Conservation (phyloP, 257 asterid species). For the Paulownia fortunei region DNA sequence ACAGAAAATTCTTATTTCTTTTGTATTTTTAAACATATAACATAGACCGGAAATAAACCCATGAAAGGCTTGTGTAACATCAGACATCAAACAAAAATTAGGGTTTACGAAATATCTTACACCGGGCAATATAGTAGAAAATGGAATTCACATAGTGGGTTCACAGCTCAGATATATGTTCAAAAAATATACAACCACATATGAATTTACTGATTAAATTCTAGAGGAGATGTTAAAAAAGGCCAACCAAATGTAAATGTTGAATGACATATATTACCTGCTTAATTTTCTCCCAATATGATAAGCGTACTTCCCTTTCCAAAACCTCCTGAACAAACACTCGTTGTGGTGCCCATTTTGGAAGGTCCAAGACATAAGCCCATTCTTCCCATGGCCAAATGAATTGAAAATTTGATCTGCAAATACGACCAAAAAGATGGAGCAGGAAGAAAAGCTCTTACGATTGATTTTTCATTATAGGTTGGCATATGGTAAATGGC, state of each 20-base stretch:
- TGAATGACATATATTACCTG: slow-evolving; percentile 57
- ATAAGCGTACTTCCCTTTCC: slow-evolving; percentile 97
- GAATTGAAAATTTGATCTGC: slow-evolving; percentile 96
- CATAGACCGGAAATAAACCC: neutral
- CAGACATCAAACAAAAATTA: neutral
- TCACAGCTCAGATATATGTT: slow-evolving; percentile 11
- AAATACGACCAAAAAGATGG: slow-evolving; percentile 23
- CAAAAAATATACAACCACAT: neutral
- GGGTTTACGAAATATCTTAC: neutral
- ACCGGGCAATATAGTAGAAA: neutral
- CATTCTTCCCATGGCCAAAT: slow-evolving; percentile 99
- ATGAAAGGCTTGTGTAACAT: neutral
- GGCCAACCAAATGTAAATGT: slow-evolving; percentile 13
- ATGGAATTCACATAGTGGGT: neutral
- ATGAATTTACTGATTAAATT: neutral
- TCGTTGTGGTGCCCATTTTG: slow-evolving; percentile 98
- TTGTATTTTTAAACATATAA: neutral
- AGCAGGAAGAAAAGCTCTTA: slow-evolving; percentile 12
- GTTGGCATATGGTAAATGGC: slow-evolving; percentile 13
- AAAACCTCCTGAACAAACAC: slow-evolving; percentile 96
- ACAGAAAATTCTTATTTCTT: too few relatives aligned
- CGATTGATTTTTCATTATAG: neutral
- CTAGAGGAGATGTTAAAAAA: neutral
- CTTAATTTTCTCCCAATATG: slow-evolving; percentile 96
- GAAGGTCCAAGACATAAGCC: slow-evolving; percentile 93